phyloP scores from a whole-genome alignment of 805 yeast species.

The Spathaspora gorwiae region DNA sequence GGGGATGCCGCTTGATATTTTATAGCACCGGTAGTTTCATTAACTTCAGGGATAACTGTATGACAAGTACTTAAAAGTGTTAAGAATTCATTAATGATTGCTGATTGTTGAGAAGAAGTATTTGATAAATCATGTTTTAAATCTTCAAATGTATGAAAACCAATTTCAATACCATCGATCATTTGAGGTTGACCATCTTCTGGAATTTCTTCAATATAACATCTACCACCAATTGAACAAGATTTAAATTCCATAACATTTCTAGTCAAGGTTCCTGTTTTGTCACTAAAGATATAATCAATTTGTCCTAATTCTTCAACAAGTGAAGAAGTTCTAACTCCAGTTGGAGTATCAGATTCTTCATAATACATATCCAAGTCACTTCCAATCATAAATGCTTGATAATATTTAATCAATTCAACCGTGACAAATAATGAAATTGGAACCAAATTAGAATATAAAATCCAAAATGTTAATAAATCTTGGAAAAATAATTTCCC shows the following conservation, averaged over 20 bases:
- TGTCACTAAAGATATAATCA: constrained; percentile 92
- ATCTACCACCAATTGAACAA: constrained; percentile 87
- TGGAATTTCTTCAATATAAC: constrained; percentile 84
- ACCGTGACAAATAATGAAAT: constrained; percentile 94
- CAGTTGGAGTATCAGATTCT: constrained; percentile 87
- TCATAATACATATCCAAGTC: constrained; percentile 91
- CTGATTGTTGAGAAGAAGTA: constrained; percentile 41
- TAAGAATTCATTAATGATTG: constrained; percentile 67
- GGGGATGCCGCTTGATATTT: constrained; percentile 99
- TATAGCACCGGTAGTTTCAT: constrained; percentile 52
- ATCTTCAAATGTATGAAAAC: constrained; percentile 67
- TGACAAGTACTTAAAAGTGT: constrained; percentile 88
- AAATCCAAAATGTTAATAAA: constrained; percentile 89
- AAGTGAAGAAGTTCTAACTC: constrained; percentile 88
- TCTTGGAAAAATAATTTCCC: constrained; percentile 77
- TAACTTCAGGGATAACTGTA: constrained; percentile 91
- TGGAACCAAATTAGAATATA: constrained; percentile 96
- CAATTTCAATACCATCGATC: constrained; percentile 75
- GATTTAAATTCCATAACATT: constrained; percentile 96
- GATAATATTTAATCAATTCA: constrained; percentile 91
- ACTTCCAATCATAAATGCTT: constrained; percentile 88
- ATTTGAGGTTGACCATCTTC: constrained; percentile 76
- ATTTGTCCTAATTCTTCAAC: constrained; percentile 98
- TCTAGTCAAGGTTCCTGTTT: constrained; percentile 94
- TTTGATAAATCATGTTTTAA: constrained; percentile 45